phyloP scores from a whole-genome alignment of 495 filamentous ascomycete species.

The Alectoria sarmentosa region DNA sequence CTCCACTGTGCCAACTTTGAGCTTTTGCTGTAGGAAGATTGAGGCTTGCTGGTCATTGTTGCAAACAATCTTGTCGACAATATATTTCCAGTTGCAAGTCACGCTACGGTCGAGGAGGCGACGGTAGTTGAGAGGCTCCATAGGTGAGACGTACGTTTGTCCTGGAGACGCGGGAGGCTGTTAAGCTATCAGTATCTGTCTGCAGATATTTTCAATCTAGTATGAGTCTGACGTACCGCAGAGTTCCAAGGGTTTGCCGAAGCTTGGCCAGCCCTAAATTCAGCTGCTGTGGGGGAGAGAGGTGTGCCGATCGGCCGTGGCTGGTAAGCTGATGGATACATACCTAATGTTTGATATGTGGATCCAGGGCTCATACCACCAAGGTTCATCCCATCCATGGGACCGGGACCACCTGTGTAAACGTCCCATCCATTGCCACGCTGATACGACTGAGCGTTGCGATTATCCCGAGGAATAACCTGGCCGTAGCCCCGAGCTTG shows the following conservation, averaged over 20 bases:
- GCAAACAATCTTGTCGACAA: constrained; percentile 98
- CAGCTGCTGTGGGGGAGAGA: constrained; percentile 76
- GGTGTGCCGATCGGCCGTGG: constrained; percentile 68
- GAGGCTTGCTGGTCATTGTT: constrained; percentile 98
- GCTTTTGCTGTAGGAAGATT: constrained; percentile 97
- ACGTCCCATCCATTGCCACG: constrained; percentile 27
- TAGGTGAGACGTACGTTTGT: constrained; percentile 76
- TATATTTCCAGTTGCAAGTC: constrained; percentile 98
- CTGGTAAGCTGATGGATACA: constrained; percentile 54
- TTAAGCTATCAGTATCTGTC: background rate
- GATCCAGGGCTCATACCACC: constrained; percentile 35
- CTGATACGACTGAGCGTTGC: constrained; percentile 31
- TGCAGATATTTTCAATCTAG: too few relatives aligned
- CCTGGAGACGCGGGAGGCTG: constrained; percentile 41
- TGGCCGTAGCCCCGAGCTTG: constrained; percentile 37
- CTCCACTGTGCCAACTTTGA: constrained; percentile 90
- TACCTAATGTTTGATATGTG: constrained; percentile 40
- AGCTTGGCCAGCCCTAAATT: constrained; percentile 53
- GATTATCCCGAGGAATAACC: constrained; percentile 35
- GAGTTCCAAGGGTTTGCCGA: constrained; percentile 45
- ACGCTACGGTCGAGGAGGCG: constrained; percentile 92
- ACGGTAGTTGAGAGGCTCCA: constrained; percentile 95
- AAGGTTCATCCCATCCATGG: constrained; percentile 28
- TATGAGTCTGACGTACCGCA: constrained; percentile 40
- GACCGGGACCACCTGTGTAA: constrained; percentile 15